These are phyloP conservation scores for Gossypium gossypioides DNA, from an alignment of 441 rosid species.

Conservation along the genomic window DNA sequence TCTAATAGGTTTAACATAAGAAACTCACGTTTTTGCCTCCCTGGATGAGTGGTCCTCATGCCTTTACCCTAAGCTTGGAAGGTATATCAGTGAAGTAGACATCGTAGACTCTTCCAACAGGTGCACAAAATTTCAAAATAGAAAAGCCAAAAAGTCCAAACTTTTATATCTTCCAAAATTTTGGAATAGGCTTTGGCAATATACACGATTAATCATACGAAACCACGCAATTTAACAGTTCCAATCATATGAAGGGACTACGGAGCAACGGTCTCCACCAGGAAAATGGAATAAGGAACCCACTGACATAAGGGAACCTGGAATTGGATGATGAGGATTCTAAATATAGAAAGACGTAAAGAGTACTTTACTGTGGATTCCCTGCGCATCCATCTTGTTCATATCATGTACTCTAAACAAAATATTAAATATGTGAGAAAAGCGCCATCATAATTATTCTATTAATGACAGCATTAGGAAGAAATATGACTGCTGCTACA, in stretches of 20 bases:
- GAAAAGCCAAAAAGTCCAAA: not conserved
- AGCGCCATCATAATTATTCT: not conserved
- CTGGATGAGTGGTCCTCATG: constrained; percentile 17
- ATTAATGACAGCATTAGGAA: not conserved
- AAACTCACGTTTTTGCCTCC: not conserved
- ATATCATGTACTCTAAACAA: not conserved
- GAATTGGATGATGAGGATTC: constrained; percentile 18
- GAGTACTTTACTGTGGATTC: constrained; percentile 9
- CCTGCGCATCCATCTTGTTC: not conserved
- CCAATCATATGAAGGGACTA: not conserved
- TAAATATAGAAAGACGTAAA: not conserved
- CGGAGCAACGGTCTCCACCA: not conserved
- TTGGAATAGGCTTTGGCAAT: not conserved
- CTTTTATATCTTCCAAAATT: too few relatives aligned
- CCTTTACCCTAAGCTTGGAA: constrained; percentile 12
- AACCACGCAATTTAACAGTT: not conserved
- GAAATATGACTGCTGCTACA: not conserved
- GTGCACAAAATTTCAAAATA: too few relatives aligned
- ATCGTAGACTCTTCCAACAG: too few relatives aligned
- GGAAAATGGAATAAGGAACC: not conserved
- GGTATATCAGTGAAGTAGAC: not conserved
- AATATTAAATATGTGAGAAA: not conserved
- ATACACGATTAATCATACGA: not conserved
- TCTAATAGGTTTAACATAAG: too few relatives aligned
- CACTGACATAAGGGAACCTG: not conserved